These are phyloP conservation scores for Penicillium macrosclerotiorum DNA, from an alignment of 495 filamentous ascomycete genomes.

Conservation along the genomic window DNA sequence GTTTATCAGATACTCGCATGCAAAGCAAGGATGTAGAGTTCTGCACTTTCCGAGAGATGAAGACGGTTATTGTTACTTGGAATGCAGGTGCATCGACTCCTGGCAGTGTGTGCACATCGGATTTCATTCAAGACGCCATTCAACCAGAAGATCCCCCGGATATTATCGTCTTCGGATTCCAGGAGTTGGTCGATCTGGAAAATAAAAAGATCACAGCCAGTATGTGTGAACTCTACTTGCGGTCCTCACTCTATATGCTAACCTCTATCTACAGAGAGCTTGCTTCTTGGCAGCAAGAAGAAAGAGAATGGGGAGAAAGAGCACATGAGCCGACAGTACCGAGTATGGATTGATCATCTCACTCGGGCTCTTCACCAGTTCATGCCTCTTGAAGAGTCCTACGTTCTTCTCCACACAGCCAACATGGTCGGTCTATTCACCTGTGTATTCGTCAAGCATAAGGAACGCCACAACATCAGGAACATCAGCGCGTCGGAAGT, in stretches of 20 bases:
- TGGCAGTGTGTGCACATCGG: slow-evolving; percentile 68
- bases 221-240: slow-evolving; percentile 35
- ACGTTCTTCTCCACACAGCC: slow-evolving; percentile 81
- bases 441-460: slow-evolving; percentile 86
- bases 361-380: slow-evolving; percentile 75
- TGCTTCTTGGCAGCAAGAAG: slow-evolving; percentile 70
- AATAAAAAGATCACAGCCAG: slow-evolving; percentile 97
- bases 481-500: slow-evolving; percentile 78
- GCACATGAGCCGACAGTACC: slow-evolving; percentile 95
- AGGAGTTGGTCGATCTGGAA: slow-evolving; percentile 94
- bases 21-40: slow-evolving; percentile 75
- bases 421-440: slow-evolving; percentile 93
- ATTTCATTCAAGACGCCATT: slow-evolving; percentile 75
- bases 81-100: slow-evolving; percentile 94
- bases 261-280: slow-evolving; percentile 51
- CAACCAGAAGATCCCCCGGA: slow-evolving; percentile 73
- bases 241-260: slow-evolving; percentile 13
- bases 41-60: slow-evolving; percentile 80
- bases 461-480: slow-evolving; percentile 69
- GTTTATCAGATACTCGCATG: slow-evolving; percentile 70
- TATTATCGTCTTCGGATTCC: slow-evolving; percentile 94
- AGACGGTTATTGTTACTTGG: slow-evolving; percentile 82
- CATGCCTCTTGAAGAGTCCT: slow-evolving; percentile 75
- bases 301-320: slow-evolving; percentile 86
- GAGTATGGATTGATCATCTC: slow-evolving; percentile 90